phyloP scores from a whole-genome alignment of 371 early-diverging fungal species.

The Amoeboaphelidium protococcarum region DNA sequence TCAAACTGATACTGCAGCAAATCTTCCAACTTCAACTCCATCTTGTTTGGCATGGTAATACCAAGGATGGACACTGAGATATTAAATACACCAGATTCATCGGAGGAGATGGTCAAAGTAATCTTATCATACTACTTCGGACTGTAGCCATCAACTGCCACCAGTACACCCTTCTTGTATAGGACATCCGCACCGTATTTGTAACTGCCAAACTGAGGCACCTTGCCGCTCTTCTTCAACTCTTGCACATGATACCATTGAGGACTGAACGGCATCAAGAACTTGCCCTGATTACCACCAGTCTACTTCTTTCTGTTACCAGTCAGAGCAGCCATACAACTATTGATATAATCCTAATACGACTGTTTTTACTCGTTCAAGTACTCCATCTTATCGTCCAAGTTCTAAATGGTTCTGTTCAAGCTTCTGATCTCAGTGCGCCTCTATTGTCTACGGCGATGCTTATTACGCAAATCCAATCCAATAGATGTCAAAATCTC shows the following conservation, averaged over 20 bases:
- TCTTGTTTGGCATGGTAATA: slow-evolving; percentile 38
- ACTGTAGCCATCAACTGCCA: slow-evolving; percentile 45
- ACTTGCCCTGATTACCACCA: slow-evolving; percentile 42
- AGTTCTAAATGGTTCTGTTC: slow-evolving; percentile 40
- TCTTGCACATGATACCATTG: slow-evolving; percentile 78
- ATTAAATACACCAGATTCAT: slow-evolving; percentile 65
- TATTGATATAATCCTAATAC: slow-evolving; percentile 63
- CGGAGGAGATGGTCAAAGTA: slow-evolving; percentile 62
- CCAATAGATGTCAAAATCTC: slow-evolving; percentile 72
- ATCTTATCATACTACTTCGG: slow-evolving; percentile 63
- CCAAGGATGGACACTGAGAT: slow-evolving; percentile 57
- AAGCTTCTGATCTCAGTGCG: slow-evolving; percentile 39
- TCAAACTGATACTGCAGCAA: slow-evolving; percentile 74
- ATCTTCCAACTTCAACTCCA: slow-evolving; percentile 70
- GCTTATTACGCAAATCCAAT: slow-evolving; percentile 27
- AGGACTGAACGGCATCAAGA: slow-evolving; percentile 49
- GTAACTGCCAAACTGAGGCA: slow-evolving; percentile 89
- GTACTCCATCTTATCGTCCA: slow-evolving; percentile 50
- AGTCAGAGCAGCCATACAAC: slow-evolving; percentile 60
- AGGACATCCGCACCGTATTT: slow-evolving; percentile 84
- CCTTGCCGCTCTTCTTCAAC: slow-evolving; percentile 48
- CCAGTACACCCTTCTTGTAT: slow-evolving; percentile 65
- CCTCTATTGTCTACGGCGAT: slow-evolving; percentile 47
- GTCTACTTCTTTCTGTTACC: slow-evolving; percentile 32
- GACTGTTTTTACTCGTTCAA: slow-evolving; percentile 53